phyloP scores from a whole-genome alignment of 371 early-diverging fungal genomes.

The Mucor plumbeus region DNA sequence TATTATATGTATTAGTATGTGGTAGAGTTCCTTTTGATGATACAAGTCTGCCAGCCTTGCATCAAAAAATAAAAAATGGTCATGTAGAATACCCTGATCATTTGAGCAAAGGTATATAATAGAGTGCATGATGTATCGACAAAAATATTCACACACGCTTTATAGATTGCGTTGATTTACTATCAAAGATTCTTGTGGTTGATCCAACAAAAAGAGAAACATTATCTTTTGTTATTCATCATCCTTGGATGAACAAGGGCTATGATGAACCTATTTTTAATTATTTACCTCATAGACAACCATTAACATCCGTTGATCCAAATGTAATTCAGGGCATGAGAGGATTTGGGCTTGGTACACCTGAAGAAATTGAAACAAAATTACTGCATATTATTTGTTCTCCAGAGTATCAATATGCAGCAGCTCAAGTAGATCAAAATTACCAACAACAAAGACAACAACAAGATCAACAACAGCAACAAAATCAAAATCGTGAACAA shows the following conservation, averaged over 20 bases:
- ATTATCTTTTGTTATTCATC: constrained; percentile 60
- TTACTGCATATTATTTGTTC: constrained; percentile 38
- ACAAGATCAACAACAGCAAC: constrained; percentile 11
- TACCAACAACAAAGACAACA: constrained; percentile 14
- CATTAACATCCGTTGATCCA: constrained; percentile 40
- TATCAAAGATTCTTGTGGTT: constrained; percentile 70
- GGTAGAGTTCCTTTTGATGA: constrained; percentile 91
- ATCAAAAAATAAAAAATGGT: constrained; percentile 69
- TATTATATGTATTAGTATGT: constrained; percentile 84
- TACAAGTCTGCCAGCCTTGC: constrained; percentile 63
- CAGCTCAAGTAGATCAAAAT: constrained; percentile 41
- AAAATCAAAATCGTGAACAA: not conserved
- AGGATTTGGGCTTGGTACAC: constrained; percentile 50
- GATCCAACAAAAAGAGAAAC: constrained; percentile 64
- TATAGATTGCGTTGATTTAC: constrained; percentile 57
- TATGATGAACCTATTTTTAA: constrained; percentile 51
- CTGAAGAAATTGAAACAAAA: constrained; percentile 35
- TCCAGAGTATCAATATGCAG: constrained; percentile 41
- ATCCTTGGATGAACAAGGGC: constrained; percentile 78
- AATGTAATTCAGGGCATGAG: constrained; percentile 51
- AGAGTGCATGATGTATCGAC: not conserved
- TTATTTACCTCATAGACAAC: constrained; percentile 44
- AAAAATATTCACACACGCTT: not conserved
- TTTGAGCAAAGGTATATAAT: constrained; percentile 44
- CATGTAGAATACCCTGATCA: constrained; percentile 52